phyloP scores from a whole-genome alignment of 129 eudicot species.

The Dittrichia graveolens region DNA sequence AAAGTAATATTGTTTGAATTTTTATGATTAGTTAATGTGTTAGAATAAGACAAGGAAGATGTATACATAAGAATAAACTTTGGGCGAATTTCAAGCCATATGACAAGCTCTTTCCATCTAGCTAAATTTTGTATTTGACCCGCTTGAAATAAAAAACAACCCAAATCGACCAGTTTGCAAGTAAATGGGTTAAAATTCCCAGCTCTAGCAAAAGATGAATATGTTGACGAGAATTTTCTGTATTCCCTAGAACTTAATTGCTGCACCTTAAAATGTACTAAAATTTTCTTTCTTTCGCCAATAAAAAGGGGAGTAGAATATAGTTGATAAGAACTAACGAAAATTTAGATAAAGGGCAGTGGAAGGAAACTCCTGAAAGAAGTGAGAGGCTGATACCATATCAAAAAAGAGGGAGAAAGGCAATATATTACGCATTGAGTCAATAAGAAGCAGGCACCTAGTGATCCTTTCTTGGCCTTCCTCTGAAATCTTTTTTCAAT shows the following conservation, averaged over 20 bases:
- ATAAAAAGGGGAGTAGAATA: neutral
- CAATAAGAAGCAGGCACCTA: slow-evolving; percentile 23
- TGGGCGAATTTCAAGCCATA: too few relatives aligned
- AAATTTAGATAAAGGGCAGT: neutral
- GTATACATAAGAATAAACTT: too few relatives aligned
- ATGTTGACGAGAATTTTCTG: neutral
- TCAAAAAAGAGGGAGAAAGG: neutral
- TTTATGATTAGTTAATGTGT: too few relatives aligned
- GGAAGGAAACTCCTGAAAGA: neutral
- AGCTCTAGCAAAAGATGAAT: neutral
- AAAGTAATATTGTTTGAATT: too few relatives aligned
- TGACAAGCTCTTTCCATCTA: too few relatives aligned
- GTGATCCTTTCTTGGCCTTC: slow-evolving; percentile 39
- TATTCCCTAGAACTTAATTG: neutral
- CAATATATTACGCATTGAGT: slow-evolving; percentile 19
- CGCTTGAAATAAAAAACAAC: neutral
- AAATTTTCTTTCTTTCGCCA: neutral
- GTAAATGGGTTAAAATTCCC: neutral
- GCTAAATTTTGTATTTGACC: neutral
- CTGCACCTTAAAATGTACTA: neutral
- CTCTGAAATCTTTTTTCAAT: slow-evolving; percentile 30
- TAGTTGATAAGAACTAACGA: neutral
- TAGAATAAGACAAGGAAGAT: too few relatives aligned
- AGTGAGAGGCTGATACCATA: neutral
- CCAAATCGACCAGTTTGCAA: neutral